Conservation (phyloP, 805 yeast species). For the Kodamaea kakaduensis region DNA sequence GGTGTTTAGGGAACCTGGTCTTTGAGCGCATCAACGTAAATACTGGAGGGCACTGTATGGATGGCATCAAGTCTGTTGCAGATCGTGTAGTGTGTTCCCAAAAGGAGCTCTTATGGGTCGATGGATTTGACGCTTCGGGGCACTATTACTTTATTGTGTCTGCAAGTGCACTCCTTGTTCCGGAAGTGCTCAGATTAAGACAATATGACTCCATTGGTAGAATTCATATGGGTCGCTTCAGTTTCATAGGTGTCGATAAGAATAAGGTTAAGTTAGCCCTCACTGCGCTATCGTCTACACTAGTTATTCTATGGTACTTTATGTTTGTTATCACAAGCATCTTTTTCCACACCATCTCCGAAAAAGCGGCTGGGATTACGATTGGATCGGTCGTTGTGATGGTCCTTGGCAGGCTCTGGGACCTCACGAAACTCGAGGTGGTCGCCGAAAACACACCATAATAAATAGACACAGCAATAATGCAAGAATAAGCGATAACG, state of each 20-base stretch:
- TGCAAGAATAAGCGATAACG: too few species aligned
- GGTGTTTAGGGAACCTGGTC: slow-evolving; percentile 35
- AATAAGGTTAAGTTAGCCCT: neutral
- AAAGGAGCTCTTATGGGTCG: slow-evolving; percentile 38
- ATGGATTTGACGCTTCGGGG: slow-evolving; percentile 53
- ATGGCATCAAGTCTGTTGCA: slow-evolving; percentile 11
- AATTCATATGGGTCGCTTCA: too few species aligned
- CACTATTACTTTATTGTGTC: slow-evolving; percentile 46
- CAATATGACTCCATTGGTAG: neutral
- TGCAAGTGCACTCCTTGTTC: slow-evolving; percentile 35
- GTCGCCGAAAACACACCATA: too few species aligned
- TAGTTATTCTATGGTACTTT: slow-evolving; percentile 33
- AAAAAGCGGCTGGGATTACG: slow-evolving; percentile 41
- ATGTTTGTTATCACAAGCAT: slow-evolving; percentile 43
- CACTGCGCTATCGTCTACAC: slow-evolving; percentile 6
- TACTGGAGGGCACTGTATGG: slow-evolving; percentile 38
- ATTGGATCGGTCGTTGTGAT: slow-evolving; percentile 35
- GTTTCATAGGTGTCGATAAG: neutral
- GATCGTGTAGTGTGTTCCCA: slow-evolving; percentile 8
- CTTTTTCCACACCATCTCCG: slow-evolving; percentile 47
- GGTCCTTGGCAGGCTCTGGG: too few species aligned
- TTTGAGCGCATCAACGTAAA: slow-evolving; percentile 24
- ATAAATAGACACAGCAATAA: too few species aligned
- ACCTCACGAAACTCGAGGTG: too few species aligned
- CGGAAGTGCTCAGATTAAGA: slow-evolving; percentile 5